Conservation (phyloP, 2,329 filamentous ascomycete genomes). For the Trichoderma sp. region DNA sequence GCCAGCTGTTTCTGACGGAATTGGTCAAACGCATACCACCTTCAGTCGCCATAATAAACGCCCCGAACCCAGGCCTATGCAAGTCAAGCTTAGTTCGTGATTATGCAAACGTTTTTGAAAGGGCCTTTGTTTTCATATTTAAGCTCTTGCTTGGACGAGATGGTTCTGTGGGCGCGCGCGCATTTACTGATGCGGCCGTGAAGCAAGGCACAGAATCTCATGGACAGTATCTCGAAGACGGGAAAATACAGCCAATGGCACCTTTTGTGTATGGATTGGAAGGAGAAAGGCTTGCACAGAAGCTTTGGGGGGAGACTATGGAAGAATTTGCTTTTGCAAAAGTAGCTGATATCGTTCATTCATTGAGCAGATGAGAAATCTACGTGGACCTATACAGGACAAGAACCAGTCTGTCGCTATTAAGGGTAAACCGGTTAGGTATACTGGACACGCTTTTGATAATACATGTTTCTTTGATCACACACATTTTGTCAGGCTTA, state of each 20-base stretch:
- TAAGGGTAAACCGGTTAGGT: neutral
- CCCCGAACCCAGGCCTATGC: constrained; percentile 2
- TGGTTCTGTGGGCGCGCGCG: neutral
- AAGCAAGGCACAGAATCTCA: constrained; percentile 8
- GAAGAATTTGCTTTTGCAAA: constrained; percentile 7
- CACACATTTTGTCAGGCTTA: neutral
- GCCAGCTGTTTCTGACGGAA: constrained; percentile 8
- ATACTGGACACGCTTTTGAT: neutral
- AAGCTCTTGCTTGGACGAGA: neutral
- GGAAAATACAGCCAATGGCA: constrained; percentile 12
- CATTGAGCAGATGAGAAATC: neutral
- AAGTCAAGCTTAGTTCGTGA: neutral
- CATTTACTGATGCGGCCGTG: constrained; percentile 2
- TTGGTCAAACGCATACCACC: neutral
- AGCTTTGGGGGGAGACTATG: constrained; percentile 7
- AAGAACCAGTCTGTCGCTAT: neutral
- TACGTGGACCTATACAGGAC: neutral
- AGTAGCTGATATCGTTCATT: neutral
- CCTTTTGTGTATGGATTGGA: neutral
- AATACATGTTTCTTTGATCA: neutral
- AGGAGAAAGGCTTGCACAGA: neutral
- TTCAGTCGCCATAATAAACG: constrained; percentile 8
- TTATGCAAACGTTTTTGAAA: neutral
- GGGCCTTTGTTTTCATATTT: neutral
- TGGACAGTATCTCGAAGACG: constrained; percentile 16